Evolutionary conservation across 2,329 filamentous ascomycete genomes (phyloP).

Genomic region (Ophiocordyceps sinensis): DNA sequence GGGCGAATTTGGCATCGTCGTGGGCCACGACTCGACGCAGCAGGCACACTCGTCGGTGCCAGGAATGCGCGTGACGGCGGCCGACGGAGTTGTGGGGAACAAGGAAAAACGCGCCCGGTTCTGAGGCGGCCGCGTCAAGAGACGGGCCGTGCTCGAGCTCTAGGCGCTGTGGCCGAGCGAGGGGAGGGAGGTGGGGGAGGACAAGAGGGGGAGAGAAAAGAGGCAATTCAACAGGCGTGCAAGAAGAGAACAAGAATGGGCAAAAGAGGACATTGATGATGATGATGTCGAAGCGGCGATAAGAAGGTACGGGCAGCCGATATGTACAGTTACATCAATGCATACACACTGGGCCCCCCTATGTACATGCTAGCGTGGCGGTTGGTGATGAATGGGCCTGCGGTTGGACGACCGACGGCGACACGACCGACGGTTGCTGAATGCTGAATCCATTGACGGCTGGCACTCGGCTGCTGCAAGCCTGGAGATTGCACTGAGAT

Average conservation of each 20-base stretch:
- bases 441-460: background rate
- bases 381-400: background rate
- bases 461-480: background rate
- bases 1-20: conserved; percentile 6
- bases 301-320: too few relatives aligned
- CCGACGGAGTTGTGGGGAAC: conserved; percentile 3
- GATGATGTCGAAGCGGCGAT: too few relatives aligned
- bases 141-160: background rate
- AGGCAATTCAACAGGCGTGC: background rate
- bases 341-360: background rate
- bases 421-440: background rate
- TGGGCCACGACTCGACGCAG: background rate
- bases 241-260: conserved; percentile 1
- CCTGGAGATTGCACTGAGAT: conserved; percentile 8
- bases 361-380: background rate
- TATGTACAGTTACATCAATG: too few relatives aligned
- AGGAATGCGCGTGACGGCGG: conserved; percentile 2
- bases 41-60: background rate
- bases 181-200: background rate
- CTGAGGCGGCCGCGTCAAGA: conserved; percentile 1
- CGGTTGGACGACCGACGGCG: background rate
- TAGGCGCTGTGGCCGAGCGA: background rate
- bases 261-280: conserved; percentile 3
- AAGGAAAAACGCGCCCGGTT: background rate
- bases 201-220: background rate